These are phyloP conservation scores for Pseudogymnoascus sp. DNA, from an alignment of 2,329 filamentous ascomycete species.

Conservation along the genomic window DNA sequence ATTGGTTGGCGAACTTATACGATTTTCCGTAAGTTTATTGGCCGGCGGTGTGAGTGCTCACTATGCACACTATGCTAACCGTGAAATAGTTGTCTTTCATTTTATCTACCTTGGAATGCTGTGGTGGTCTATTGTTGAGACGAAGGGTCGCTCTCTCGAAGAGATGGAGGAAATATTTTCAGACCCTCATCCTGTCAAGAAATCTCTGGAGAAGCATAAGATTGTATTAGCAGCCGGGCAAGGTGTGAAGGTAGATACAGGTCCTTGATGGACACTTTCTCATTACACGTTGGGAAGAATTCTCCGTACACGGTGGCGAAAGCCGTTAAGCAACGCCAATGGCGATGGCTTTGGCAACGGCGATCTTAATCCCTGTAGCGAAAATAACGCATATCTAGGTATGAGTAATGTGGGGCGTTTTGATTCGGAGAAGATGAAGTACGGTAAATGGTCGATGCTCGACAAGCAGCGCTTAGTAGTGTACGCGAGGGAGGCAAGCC, in stretches of 20 bases:
- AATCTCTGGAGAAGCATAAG: constrained; percentile 1
- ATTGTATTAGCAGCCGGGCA: neutral
- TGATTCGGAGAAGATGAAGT: neutral
- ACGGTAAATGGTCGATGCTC: neutral
- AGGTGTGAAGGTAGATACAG: neutral
- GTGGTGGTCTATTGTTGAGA: neutral
- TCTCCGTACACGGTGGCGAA: neutral
- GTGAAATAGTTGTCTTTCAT: neutral
- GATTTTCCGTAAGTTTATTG: neutral
- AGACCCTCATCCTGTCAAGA: neutral
- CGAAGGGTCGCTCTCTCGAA: neutral
- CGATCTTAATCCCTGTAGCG: neutral
- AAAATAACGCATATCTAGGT: neutral
- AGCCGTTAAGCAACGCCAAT: neutral
- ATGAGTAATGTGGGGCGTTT: neutral
- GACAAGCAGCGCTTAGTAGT: neutral
- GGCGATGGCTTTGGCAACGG: neutral
- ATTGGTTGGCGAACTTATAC: neutral
- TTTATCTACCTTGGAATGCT: neutral
- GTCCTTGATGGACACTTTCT: neutral
- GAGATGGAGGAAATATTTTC: neutral
- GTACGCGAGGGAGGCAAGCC: neutral
- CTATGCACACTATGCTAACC: neutral
- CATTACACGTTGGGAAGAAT: neutral
- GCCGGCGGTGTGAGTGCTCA: neutral